Evolutionary conservation across 352 stramenopile genomes (phyloP), one percentile per base, ranked within the genome.

Genomic region (Halophytophthora batemanensis): DNA sequence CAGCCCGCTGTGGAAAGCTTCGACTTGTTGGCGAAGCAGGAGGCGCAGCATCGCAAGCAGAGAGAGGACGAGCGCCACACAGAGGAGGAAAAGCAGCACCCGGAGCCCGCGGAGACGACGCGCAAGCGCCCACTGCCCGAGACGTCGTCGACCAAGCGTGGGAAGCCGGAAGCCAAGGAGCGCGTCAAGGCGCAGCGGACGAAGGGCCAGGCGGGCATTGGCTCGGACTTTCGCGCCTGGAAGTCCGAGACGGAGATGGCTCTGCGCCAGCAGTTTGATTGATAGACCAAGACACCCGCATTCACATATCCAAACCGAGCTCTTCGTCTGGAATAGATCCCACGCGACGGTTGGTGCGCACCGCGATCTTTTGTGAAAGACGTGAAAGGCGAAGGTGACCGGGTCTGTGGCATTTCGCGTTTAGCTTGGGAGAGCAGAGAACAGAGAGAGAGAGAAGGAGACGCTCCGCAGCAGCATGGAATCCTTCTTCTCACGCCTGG

Each of bases 191-290:
- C 60, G 18, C 83, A 93, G 61, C 66, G 83, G 10, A 39, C 73
- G 19, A 82, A 77, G 25, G 81, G 83, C 25, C 83, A 93, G 45
- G 74, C 80, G 38, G 83, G 81, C 25, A 91, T 93, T 31, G 83
- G 83, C 28, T 80, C 75, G 17, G 68, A 92, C 49, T 93, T 92
- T 28, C 66, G 72, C 19, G 40, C 53, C 21, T 93, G 83, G 83
- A 87, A 90, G 49, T 83, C 73, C 22, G 83, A 93, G 53, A 76
- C 74, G 8, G 83, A 92, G 66, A 93, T 93, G 83, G 51, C 61
- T 8, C 52, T 91, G 46, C 69, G 83, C 1, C 83, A 94, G 61
- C 74, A 89, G 41, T 94, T 83, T 44, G 77, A 89, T 54, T 93
- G 62, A 54, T n/a, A n/a, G n/a, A n/a, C n/a, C n/a, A n/a, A n/a